Conservation (phyloP, 768 basidiomycete genomes). For the Boletus barrowsii region DNA sequence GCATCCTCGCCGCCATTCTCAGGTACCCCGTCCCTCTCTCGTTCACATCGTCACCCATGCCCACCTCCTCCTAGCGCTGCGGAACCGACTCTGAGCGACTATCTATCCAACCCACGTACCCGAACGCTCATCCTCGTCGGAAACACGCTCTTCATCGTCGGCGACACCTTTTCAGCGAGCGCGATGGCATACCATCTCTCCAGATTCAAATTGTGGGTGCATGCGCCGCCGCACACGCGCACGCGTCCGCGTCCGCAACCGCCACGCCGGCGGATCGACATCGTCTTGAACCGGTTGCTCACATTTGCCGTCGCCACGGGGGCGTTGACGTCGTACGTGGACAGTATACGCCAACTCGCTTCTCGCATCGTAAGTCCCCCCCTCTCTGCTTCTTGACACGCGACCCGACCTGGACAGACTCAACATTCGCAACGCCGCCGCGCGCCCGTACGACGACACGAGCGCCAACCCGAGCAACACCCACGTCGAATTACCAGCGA, state of each 20-base stretch:
- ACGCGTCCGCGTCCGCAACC: background rate
- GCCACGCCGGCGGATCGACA: slow-evolving; percentile 14
- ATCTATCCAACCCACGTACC: background rate
- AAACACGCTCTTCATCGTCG: slow-evolving; percentile 24
- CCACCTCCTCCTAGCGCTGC: slow-evolving; percentile 6
- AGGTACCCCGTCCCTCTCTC: slow-evolving; percentile 15
- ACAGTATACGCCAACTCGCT: slow-evolving; percentile 31
- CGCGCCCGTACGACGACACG: slow-evolving; percentile 8
- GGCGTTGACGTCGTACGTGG: slow-evolving; percentile 20
- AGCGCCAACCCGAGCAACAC: background rate
- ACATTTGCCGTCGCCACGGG: slow-evolving; percentile 26
- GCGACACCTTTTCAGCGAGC: slow-evolving; percentile 20
- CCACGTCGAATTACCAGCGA: slow-evolving; percentile 8
- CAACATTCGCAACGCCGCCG: slow-evolving; percentile 25
- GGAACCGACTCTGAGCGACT: background rate
- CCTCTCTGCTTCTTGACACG: background rate
- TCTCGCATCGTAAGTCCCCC: slow-evolving; percentile 23
- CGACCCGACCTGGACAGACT: slow-evolving; percentile 5
- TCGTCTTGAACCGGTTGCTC: slow-evolving; percentile 22
- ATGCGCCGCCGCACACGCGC: background rate
- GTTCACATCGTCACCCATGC: background rate
- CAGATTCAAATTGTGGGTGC: slow-evolving; percentile 10
- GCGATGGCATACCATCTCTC: slow-evolving; percentile 23
- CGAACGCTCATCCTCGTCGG: slow-evolving; percentile 14
- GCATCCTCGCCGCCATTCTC: slow-evolving; percentile 8